These are phyloP conservation scores for Zymoseptoria pseudotritici DNA, from an alignment of 2,329 filamentous ascomycete genomes.

Conservation along the genomic window DNA sequence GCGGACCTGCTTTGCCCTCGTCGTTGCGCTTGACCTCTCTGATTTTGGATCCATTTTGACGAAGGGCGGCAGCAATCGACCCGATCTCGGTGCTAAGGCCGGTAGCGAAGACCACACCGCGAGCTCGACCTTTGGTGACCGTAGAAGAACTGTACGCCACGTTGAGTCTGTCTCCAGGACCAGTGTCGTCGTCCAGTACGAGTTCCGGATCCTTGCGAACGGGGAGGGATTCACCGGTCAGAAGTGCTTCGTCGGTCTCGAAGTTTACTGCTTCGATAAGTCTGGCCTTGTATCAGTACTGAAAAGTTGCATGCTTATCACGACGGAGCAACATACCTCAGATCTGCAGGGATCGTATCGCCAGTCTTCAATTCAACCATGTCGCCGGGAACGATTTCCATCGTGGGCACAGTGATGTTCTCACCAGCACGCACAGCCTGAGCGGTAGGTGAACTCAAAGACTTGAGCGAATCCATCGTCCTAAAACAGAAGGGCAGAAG, in stretches of 20 bases:
- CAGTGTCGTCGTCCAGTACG: constrained; percentile 46
- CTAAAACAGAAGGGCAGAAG: too few relatives aligned
- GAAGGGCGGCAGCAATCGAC: constrained; percentile 63
- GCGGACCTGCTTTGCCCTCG: constrained; percentile 27
- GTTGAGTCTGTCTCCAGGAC: constrained; percentile 62
- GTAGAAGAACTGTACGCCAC: constrained; percentile 65
- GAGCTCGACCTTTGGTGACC: constrained; percentile 63
- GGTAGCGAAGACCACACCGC: constrained; percentile 61
- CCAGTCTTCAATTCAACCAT: constrained; percentile 41
- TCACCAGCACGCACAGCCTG: constrained; percentile 41
- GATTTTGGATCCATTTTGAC: constrained; percentile 47
- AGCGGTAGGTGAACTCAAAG: constrained; percentile 41
- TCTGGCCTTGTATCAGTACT: constrained; percentile 19
- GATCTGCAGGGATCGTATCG: constrained; percentile 44
- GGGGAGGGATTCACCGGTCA: constrained; percentile 66
- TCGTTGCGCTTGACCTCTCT: constrained; percentile 34
- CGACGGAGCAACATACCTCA: constrained; percentile 14
- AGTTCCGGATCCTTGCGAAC: constrained; percentile 58
- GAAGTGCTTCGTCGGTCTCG: constrained; percentile 65
- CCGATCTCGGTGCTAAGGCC: constrained; percentile 70
- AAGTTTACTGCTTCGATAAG: constrained; percentile 51
- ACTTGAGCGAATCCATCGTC: constrained; percentile 43
- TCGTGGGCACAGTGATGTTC: constrained; percentile 34
- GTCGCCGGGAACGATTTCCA: constrained; percentile 42
- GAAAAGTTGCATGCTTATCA: background rate